Evolutionary conservation across 345 rosid genomes (phyloP).

Genomic region (Lagerstroemia speciosa): DNA sequence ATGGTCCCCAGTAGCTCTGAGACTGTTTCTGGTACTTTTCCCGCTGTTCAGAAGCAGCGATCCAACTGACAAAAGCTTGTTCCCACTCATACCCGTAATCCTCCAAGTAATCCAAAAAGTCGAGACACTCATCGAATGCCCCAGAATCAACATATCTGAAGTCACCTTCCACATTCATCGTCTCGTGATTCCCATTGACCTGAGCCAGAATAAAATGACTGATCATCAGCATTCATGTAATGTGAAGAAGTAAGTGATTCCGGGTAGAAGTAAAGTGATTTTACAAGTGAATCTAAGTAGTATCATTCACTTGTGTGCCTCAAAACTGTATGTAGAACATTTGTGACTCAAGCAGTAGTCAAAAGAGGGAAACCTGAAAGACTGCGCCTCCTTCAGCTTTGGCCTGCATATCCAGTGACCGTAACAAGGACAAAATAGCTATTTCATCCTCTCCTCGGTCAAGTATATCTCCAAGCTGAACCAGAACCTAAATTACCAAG

Average conservation of each 20-base stretch:
- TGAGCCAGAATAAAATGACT: conserved; percentile 11
- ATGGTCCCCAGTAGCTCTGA: conserved; percentile 53
- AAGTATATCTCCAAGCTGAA: conserved; percentile 91
- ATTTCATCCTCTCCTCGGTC: conserved; percentile 87
- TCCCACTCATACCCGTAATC: conserved; percentile 51
- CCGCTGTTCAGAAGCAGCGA: conserved; percentile 32
- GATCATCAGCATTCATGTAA: background rate
- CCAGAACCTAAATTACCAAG: conserved; percentile 36
- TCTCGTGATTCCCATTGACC: conserved; percentile 94
- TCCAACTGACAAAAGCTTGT: conserved; percentile 65
- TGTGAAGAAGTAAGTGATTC: background rate
- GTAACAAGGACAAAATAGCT: conserved; percentile 68
- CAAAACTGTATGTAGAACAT: background rate
- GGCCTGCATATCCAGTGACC: conserved; percentile 65
- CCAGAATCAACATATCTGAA: conserved; percentile 70
- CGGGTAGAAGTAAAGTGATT: background rate
- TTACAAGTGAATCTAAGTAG: too few species aligned
- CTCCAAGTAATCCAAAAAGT: conserved; percentile 62
- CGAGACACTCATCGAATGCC: conserved; percentile 67
- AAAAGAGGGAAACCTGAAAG: conserved; percentile 51
- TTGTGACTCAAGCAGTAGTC: background rate
- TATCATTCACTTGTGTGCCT: too few species aligned
- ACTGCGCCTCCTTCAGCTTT: conserved; percentile 84
- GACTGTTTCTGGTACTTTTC: conserved; percentile 40
- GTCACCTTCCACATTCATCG: conserved; percentile 90